Evolutionary conservation across 257 asterid species (phyloP).

Genomic region (Fraxinus quadrangulata): DNA sequence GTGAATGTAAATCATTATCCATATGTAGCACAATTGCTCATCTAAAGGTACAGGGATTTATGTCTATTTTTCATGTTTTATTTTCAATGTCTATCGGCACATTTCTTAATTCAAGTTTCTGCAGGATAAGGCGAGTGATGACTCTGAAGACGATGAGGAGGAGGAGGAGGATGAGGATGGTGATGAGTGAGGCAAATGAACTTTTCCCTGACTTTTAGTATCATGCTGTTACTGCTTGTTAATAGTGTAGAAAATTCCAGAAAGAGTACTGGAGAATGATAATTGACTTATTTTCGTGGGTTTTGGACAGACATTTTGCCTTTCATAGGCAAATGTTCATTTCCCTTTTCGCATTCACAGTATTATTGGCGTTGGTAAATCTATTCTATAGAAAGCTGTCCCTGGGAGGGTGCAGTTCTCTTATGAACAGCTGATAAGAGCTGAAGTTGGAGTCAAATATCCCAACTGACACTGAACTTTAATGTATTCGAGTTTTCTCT

Average conservation of each 20-base stretch:
- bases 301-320: neutral
- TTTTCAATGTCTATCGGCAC: neutral
- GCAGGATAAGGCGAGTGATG: conserved; percentile 61
- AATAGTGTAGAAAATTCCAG: conserved; percentile 6
- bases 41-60: neutral
- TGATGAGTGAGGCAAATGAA: conserved; percentile 36
- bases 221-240: conserved; percentile 5
- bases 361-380: neutral
- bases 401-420: neutral
- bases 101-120: neutral
- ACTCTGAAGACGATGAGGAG: conserved; percentile 49
- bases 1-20: too few species aligned
- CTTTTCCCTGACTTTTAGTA: neutral
- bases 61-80: neutral
- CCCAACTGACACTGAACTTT: too few species aligned
- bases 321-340: neutral
- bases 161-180: conserved; percentile 38
- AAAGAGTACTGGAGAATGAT: neutral
- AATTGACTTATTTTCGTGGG: neutral
- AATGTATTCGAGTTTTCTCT: too few species aligned
- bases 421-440: neutral
- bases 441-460: neutral
- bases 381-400: neutral
- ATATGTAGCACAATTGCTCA: neutral
- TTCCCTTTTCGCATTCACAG: neutral